Base-by-base conservation (phyloP, 495 filamentous ascomycete species). In the Annulohypoxylon bovei region DNA sequence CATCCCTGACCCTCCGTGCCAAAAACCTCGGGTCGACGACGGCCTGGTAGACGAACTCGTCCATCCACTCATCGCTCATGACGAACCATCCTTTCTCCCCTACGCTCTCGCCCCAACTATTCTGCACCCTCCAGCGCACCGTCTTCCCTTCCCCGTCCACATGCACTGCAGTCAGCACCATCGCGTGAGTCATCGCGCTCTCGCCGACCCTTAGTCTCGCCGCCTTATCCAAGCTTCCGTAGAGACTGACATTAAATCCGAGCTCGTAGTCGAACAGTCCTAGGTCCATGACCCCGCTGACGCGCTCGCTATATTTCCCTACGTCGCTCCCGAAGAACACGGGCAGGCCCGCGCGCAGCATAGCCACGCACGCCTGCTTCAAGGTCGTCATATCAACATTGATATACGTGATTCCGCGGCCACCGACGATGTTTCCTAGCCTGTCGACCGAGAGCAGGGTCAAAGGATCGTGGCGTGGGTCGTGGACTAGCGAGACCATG, bases 311-410 rank as follows among this genome's bases (percentile, higher is more conserved):
- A 79, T 88, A 94, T 77, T 95, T 94, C 37, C 93, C 93, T 0
- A 95, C 93, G 71, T 97, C 93, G 40, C 85, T 90, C 47, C 93
- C 93, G 78, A 97, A 97, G 84, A 97, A 97, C 52, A 95, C 85
- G 16, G 93, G 93, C 7, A 91, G 76, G 25, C 91, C 91, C 2
- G 87, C 85, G 68, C 87, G 82, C 16, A 97, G 86, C 91, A 93
- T 95, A 1, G 86, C 79, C 39, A 95, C 88, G 71, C 88, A 90
- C 2, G 91, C 91, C 0, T 75, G 70, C 79, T 96, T 95, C 55
- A 95, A 87, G 4, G 84, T 83, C 8, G 79, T 62, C 83, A 93
- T 93, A 42, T 90, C 83, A 3, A 95, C 92, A 75, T 96, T 96
- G 64, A 96, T 87, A 73, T 97, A 97, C 16, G 85, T 89, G 61